phyloP scores from a whole-genome alignment of 306 rosid species.

The Quercus variabilis region DNA sequence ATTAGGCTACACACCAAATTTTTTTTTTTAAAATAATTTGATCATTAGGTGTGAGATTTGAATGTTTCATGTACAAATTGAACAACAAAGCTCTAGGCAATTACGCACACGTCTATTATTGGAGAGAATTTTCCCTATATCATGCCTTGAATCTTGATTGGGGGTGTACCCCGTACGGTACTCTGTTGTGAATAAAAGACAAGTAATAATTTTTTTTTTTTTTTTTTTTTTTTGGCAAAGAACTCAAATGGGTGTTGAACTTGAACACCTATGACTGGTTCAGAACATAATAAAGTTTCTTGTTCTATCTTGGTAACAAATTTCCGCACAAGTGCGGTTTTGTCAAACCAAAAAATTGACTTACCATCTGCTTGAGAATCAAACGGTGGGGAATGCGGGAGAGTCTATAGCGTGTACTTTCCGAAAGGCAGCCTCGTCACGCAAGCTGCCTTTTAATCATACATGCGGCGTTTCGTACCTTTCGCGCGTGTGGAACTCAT shows the following conservation, averaged over 20 bases:
- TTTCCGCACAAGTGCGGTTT: not conserved
- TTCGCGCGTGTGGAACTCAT: not conserved
- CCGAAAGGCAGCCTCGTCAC: constrained; percentile 2
- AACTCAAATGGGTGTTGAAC: not conserved
- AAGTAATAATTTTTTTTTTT: no score
- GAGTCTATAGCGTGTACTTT: not conserved
- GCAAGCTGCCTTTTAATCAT: not conserved
- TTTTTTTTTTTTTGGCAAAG: no score
- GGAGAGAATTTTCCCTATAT: no score
- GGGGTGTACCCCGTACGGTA: no score
- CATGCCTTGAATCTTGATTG: no score
- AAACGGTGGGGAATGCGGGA: not conserved
- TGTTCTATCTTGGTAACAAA: not conserved
- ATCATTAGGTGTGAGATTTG: no score
- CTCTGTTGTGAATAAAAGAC: no score
- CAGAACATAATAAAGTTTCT: not conserved
- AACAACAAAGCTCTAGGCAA: no score
- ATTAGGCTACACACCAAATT: no score
- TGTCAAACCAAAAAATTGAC: not conserved
- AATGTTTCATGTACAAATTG: no score
- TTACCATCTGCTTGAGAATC: not conserved
- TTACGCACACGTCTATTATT: no score
- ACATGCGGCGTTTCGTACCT: not conserved
- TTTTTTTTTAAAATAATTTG: no score
- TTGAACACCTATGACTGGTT: not conserved